phyloP scores from a whole-genome alignment of 805 yeast genomes.

The Saccharomyces mikatae region DNA sequence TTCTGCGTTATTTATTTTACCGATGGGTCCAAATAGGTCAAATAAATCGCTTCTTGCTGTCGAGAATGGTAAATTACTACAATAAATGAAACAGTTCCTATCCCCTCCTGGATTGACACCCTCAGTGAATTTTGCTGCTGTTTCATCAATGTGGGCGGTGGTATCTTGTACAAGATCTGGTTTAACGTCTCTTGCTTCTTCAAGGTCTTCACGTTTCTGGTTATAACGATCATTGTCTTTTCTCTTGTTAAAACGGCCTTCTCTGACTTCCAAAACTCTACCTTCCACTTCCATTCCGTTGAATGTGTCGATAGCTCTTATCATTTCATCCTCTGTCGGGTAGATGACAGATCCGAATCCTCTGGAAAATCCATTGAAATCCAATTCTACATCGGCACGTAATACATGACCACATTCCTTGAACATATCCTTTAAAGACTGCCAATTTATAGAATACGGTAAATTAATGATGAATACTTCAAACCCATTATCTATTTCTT shows the following conservation, averaged over 20 bases:
- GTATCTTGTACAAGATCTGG: neutral
- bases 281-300: conserved; percentile 70
- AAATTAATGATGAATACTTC: conserved; percentile 77
- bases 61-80: conserved; percentile 76
- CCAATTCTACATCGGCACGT: conserved; percentile 69
- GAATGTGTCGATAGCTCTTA: conserved; percentile 58
- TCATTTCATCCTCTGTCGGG: conserved; percentile 57
- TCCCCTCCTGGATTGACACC: conserved; percentile 55
- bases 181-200: conserved; percentile 7
- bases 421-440: conserved; percentile 75
- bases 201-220: neutral
- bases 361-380: conserved; percentile 64
- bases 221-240: neutral
- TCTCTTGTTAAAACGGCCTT: conserved; percentile 7
- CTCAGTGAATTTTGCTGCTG: conserved; percentile 46
- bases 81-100: conserved; percentile 52
- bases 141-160: neutral
- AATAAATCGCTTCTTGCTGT: conserved; percentile 72
- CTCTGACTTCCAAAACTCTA: conserved; percentile 60
- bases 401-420: conserved; percentile 65
- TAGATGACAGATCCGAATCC: conserved; percentile 82
- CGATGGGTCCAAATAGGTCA: conserved; percentile 77
- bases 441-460: conserved; percentile 75
- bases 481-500: conserved; percentile 10
- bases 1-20: conserved; percentile 65